Percentiles rank a stretch among this genome's conserved stretches.
phyloP scores from a whole-genome alignment of 768 basidiomycete genomes.

The Mycena haematopus region DNA sequence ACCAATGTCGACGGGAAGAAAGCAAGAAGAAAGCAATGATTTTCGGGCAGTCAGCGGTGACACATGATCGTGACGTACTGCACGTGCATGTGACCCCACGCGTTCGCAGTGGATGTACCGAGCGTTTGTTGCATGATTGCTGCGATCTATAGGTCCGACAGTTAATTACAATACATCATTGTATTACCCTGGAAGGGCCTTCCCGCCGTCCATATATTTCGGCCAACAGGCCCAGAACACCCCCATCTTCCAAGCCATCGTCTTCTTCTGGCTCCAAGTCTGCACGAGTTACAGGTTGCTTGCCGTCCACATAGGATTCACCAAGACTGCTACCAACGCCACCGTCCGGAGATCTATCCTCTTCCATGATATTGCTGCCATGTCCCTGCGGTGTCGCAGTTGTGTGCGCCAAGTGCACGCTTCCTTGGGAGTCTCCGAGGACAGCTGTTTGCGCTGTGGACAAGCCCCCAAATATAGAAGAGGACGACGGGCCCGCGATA shows the following conservation, averaged over 20 bases:
- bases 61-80: not conserved
- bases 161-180: not conserved
- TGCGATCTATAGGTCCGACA: slow-evolving; percentile 5
- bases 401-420: slow-evolving; percentile 38
- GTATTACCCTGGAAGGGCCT: slow-evolving; percentile 54
- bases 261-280: slow-evolving; percentile 67
- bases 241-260: slow-evolving; percentile 75
- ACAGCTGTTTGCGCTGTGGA: slow-evolving; percentile 73
- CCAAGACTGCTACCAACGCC: slow-evolving; percentile 69
- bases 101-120: no score
- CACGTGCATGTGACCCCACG: not conserved
- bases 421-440: slow-evolving; percentile 79
- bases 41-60: no score
- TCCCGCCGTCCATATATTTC: slow-evolving; percentile 81
- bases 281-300: slow-evolving; percentile 43
- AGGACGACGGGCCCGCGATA: slow-evolving; percentile 46
- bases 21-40: no score
- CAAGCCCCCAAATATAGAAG: slow-evolving; percentile 55
- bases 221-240: slow-evolving; percentile 83
- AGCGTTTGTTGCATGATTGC: no score
- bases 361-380: slow-evolving; percentile 42
- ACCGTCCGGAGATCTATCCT: slow-evolving; percentile 57
- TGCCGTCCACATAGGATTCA: slow-evolving; percentile 80
- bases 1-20: no score
- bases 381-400: slow-evolving; percentile 17